phyloP scores from a whole-genome alignment of 768 basidiomycete genomes.

The Sporobolomyces pararoseus region DNA sequence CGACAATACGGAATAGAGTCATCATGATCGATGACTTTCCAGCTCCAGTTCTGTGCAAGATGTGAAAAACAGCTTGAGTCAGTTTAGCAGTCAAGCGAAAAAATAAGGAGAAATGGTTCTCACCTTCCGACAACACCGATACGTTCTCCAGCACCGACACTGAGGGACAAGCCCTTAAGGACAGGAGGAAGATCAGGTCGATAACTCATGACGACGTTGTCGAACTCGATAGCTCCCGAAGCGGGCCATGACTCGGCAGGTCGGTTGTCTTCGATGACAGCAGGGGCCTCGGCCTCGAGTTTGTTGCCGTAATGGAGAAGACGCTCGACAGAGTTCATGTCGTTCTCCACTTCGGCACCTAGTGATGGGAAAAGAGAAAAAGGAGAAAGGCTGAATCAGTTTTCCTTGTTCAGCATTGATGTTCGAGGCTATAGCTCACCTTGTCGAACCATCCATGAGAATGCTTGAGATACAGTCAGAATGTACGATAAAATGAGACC shows the following conservation, averaged over 20 bases:
- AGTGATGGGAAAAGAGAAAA: too few species aligned
- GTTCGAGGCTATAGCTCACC: constrained; percentile 41
- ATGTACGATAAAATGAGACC: constrained; percentile 67
- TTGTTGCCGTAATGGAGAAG: constrained; percentile 73
- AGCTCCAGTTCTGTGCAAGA: constrained; percentile 47
- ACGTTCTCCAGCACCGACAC: constrained; percentile 72
- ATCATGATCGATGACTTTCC: constrained; percentile 77
- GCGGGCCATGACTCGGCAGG: constrained; percentile 69
- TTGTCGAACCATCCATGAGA: constrained; percentile 73
- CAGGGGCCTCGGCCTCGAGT: constrained; percentile 55
- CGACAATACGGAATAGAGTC: constrained; percentile 77
- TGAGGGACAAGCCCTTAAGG: constrained; percentile 73
- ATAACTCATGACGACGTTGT: constrained; percentile 72
- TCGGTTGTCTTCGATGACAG: constrained; percentile 52
- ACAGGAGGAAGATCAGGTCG: constrained; percentile 83
- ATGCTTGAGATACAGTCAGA: constrained; percentile 52
- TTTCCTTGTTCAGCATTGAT: too few species aligned
- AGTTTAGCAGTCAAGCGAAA: constrained; percentile 6
- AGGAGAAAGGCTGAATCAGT: too few species aligned
- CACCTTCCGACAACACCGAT: constrained; percentile 74
- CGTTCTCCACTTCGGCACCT: constrained; percentile 72
- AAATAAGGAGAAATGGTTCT: constrained; percentile 23
- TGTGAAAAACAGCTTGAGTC: constrained; percentile 47
- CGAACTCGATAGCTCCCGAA: constrained; percentile 68
- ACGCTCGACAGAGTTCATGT: constrained; percentile 70